Evolutionary conservation across 23 red algal species (phyloP), one percentile per base, ranked within the genome.

Genomic region (Gracilaria gracilis): DNA sequence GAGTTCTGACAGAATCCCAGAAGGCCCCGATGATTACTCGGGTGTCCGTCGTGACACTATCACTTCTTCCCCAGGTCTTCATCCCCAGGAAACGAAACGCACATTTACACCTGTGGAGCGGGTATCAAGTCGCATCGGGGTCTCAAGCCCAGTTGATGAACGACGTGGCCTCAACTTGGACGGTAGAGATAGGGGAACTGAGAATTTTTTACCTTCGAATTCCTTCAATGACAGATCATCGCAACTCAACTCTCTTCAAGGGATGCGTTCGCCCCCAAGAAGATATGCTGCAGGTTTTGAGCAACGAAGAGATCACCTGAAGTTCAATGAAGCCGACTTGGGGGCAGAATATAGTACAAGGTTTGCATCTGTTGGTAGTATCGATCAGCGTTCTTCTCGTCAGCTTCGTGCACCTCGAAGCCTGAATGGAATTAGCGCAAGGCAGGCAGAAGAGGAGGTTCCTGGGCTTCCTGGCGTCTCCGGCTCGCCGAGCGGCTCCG

Each of bases 401-500:
- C 40, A 39, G 51, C 6, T 57, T n/a, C 79, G 51, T 44, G 9
- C 20, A n/a, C 29, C 19, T 71, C 82, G 61, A 53, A 85, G 37
- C 14, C 67, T 37, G 38, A 67, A 71, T 2, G 28, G 35, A 9
- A 37, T 51, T 19, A 71, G 50, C 59, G 32, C 57, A 25, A 12
- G 70, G 21, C 61, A 81, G 27, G 36, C 37, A 12, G 37, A 24
- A 27, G 58, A 42, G 61, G 28, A 71, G 16, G 39, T 34, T 90
- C 37, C 46, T 28, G 51, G 49, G 6, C 15, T 66, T 57, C 28
- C 67, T 62, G 84, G 27, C 24, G 16, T 23, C 44, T 64, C 67
- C 38, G 64, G 42, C 21, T 5, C 44, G 13, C 27, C 71, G 2
- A 28, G 35, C 0, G 33, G 36, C 51, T 36, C 53, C 46, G 84